Base-by-base conservation (phyloP, 331 rosid genomes). In the Prunus yedoensis region DNA sequence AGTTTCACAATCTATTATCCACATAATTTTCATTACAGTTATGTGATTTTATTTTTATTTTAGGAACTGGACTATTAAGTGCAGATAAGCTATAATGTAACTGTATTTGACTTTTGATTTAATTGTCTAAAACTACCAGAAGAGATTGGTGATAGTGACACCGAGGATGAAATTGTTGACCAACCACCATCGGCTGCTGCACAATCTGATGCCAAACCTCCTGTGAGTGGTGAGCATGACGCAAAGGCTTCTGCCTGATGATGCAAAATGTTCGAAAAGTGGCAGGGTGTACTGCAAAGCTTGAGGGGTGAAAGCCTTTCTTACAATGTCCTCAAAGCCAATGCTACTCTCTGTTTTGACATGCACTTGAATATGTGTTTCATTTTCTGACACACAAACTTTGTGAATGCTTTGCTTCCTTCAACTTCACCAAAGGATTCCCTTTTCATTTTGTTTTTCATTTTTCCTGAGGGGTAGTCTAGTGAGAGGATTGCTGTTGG, bases 81-180 rank as follows among this genome's bases (percentile, higher is more conserved):
- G 47, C 68, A 18, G 49, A n/a, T 38, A 23, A 38, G 53, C 41
- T 38, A 38, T 38, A 7, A 38, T 38, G 9, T 38, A 6, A 66
- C 2, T 46, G 21, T 21, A 21, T 35, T 15, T 71, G 52, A 54
- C 43, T 3, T 2, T 20, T 35, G 8, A 43, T 13, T 54, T 38
- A 17, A 49, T 18, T 23, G 43, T n/a, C 62, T n/a, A 15, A 60
- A 64, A 8, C 66, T 15, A 27, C 56, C 27, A 74, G 83, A 61
- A 38, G 49, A 58, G 12, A 79, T 75, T 9, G 80, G 64, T 54
- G 72, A 79, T 3, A 70, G 84, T 70, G 84, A 54, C 69, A 27
- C 73, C 0, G 84, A 80, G 57, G 83, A 79, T 46, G 83, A 80
- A 18, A 60, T 14, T 4, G 57, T 23, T 8, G 72, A 67, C 28